Conservation (phyloP, 1,139 yeast genomes). For the Petasospora fabianii region DNA sequence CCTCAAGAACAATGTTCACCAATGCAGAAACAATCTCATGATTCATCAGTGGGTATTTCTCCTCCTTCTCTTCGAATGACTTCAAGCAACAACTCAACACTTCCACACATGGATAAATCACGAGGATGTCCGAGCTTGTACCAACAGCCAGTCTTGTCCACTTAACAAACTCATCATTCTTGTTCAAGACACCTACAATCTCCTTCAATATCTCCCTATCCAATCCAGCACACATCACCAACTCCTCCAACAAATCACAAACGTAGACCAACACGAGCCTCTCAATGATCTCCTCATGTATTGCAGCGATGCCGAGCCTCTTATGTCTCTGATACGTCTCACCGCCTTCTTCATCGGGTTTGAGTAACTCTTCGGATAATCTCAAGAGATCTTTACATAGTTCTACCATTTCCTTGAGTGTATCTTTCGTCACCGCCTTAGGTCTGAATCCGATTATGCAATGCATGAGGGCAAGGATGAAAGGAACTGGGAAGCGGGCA, state of each 20-base stretch:
- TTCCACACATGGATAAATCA: conserved; percentile 33
- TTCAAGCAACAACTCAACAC: conserved; percentile 34
- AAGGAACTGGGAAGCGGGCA: conserved; percentile 22
- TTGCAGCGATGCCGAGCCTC: conserved; percentile 19
- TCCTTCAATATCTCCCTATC: conserved; percentile 9
- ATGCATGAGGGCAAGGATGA: conserved; percentile 21
- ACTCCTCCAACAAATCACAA: conserved; percentile 17
- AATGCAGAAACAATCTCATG: conserved; percentile 11
- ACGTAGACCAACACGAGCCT: conserved; percentile 16
- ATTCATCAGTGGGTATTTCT: conserved; percentile 28
- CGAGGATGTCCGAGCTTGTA: conserved; percentile 18
- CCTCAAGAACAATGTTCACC: conserved; percentile 9
- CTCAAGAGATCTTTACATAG: conserved; percentile 3
- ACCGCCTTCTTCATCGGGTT: conserved; percentile 15
- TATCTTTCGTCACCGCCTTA: conserved; percentile 18
- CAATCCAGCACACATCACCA: conserved; percentile 11
- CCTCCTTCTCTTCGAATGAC: conserved; percentile 19
- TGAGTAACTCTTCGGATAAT: conserved; percentile 8
- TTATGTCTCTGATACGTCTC: conserved; percentile 19
- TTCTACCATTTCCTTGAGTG: not conserved
- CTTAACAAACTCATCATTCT: conserved; percentile 3
- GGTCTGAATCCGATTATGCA: conserved; percentile 21
- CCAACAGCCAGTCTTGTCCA: conserved; percentile 14
- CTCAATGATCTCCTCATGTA: conserved; percentile 20
- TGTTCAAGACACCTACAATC: not conserved